phyloP scores from a whole-genome alignment of 805 yeast genomes.

The Phaffomyces antillensis region DNA sequence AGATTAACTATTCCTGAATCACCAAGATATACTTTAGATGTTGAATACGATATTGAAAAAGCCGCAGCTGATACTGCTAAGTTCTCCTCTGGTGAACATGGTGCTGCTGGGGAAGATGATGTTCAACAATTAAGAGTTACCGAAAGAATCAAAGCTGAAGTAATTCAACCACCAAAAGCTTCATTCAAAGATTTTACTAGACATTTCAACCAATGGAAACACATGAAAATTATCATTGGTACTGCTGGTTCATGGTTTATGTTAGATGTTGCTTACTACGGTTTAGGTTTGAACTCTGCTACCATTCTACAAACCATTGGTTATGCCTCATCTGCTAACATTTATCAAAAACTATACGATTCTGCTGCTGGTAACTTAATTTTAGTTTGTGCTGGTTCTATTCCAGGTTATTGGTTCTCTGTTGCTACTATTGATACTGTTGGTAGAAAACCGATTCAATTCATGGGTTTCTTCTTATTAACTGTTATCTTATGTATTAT shows the following conservation, averaged over 20 bases:
- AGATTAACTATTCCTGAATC: slow-evolving; percentile 94
- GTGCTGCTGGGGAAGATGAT: slow-evolving; percentile 40
- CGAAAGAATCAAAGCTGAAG: slow-evolving; percentile 47
- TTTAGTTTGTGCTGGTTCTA: slow-evolving; percentile 88
- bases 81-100: slow-evolving; percentile 42
- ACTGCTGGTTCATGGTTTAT: slow-evolving; percentile 91
- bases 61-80: slow-evolving; percentile 51
- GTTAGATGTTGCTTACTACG: slow-evolving; percentile 87
- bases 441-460: slow-evolving; percentile 82
- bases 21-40: slow-evolving; percentile 84
- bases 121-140: slow-evolving; percentile 39
- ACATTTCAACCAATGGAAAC: slow-evolving; percentile 81
- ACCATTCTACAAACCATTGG: slow-evolving; percentile 77
- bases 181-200: slow-evolving; percentile 61
- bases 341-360: slow-evolving; percentile 65
- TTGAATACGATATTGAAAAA: slow-evolving; percentile 48
- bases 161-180: slow-evolving; percentile 67
- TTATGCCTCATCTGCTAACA: slow-evolving; percentile 63
- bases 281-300: slow-evolving; percentile 79
- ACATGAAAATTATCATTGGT: slow-evolving; percentile 76
- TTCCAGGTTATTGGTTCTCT: slow-evolving; percentile 89
- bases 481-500: slow-evolving; percentile 69
- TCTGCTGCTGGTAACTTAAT: slow-evolving; percentile 89
- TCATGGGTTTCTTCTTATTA: slow-evolving; percentile 65
- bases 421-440: slow-evolving; percentile 72